These are phyloP conservation scores for Setaria italica DNA, from an alignment of 202 grass and related monocot species.

Conservation along the genomic window DNA sequence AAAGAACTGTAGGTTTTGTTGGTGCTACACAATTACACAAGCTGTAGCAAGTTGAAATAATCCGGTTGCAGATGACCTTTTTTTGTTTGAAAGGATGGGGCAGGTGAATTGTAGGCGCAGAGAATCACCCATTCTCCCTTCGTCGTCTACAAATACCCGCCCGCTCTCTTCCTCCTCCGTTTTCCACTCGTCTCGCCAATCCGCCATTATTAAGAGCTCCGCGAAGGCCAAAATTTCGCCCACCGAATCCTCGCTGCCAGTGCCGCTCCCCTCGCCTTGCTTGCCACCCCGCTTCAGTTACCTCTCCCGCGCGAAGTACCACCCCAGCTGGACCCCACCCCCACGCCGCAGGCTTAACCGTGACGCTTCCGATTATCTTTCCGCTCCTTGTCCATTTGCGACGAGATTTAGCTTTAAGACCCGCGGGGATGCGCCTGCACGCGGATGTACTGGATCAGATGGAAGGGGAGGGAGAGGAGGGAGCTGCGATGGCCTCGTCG, in stretches of 20 bases:
- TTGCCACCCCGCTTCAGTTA: background rate
- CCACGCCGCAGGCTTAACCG: background rate
- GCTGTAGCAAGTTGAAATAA: too few relatives aligned
- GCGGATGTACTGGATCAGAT: slow-evolving; percentile 48
- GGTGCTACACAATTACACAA: background rate
- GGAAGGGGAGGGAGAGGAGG: slow-evolving; percentile 46
- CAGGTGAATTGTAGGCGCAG: background rate
- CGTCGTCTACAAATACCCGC: slow-evolving; percentile 63
- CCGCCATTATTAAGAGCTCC: slow-evolving; percentile 39
- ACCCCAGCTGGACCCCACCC: slow-evolving; percentile 20
- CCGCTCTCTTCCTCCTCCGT: slow-evolving; percentile 34
- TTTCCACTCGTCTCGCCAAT: slow-evolving; percentile 30
- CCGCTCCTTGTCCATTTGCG: slow-evolving; percentile 17
- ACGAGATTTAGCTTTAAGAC: background rate
- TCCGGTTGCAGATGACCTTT: background rate
- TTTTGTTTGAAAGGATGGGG: background rate
- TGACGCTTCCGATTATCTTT: slow-evolving; percentile 30
- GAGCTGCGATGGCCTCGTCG: slow-evolving; percentile 26
- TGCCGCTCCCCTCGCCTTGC: background rate
- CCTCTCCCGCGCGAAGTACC: background rate
- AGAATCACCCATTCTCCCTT: background rate
- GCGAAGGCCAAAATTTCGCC: background rate
- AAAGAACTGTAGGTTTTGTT: background rate
- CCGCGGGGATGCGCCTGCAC: slow-evolving; percentile 56
- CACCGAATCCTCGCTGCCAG: slow-evolving; percentile 17